phyloP scores from a whole-genome alignment of 2,329 filamentous ascomycete genomes.

The Talaromyces amestolkiae region DNA sequence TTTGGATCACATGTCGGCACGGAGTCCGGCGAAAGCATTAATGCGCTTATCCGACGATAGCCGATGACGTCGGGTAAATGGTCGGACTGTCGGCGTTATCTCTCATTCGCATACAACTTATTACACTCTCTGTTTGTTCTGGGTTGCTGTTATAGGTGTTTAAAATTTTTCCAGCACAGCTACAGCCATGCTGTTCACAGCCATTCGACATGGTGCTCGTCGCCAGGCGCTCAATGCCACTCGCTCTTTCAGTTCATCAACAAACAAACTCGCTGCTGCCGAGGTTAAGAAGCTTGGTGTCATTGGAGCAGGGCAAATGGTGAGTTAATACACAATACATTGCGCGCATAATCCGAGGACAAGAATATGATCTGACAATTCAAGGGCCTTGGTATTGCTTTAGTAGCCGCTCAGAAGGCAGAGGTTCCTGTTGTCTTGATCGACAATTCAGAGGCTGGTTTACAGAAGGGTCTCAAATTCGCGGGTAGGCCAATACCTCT shows the following conservation, averaged over 20 bases:
- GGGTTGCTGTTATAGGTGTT: neutral
- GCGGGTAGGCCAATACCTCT: constrained; percentile 60
- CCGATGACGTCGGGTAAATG: constrained; percentile 30
- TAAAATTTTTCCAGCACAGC: neutral
- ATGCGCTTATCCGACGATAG: constrained; percentile 28
- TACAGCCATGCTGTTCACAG: constrained; percentile 37
- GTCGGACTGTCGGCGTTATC: neutral
- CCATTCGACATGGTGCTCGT: constrained; percentile 31
- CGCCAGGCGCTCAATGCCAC: constrained; percentile 35
- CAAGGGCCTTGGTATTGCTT: constrained; percentile 90
- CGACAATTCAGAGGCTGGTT: constrained; percentile 76
- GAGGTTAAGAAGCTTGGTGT: constrained; percentile 87
- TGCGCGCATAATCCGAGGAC: neutral
- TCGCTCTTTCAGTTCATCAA: constrained; percentile 69
- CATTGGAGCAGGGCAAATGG: constrained; percentile 94
- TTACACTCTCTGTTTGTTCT: neutral
- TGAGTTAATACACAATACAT: constrained; percentile 41
- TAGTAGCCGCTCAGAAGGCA: constrained; percentile 85
- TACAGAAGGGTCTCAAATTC: constrained; percentile 87
- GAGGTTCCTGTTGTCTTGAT: constrained; percentile 80
- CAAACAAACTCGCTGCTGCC: constrained; percentile 59
- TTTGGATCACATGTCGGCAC: constrained; percentile 10
- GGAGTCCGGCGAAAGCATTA: constrained; percentile 11
- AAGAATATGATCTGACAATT: neutral
- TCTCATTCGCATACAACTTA: neutral